Conservation (phyloP, 1,284 basidiomycete genomes). For the Ceratobasidium sp. region DNA sequence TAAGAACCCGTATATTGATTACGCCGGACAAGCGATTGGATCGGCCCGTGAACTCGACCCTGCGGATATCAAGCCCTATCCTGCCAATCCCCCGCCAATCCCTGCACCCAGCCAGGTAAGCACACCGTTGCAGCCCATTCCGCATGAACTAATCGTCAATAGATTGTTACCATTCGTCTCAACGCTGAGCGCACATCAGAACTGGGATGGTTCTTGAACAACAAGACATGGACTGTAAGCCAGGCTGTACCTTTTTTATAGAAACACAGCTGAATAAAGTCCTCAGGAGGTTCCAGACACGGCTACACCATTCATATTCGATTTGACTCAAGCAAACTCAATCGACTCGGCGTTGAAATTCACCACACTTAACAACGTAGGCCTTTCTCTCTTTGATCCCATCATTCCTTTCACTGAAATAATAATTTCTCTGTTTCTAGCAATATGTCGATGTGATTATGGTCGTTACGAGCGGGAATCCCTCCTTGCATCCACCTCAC, state of each 20-base stretch:
- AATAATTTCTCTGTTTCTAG: not conserved
- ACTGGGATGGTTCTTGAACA: constrained; percentile 33
- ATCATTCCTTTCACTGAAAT: not conserved
- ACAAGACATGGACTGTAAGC: constrained; percentile 15
- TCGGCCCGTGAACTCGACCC: constrained; percentile 21
- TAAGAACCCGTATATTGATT: constrained; percentile 33
- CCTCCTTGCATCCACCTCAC: constrained; percentile 11
- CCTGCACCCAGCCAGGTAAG: constrained; percentile 16
- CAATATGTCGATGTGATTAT: constrained; percentile 39
- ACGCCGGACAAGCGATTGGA: constrained; percentile 25
- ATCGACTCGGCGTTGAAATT: constrained; percentile 21
- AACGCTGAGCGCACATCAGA: constrained; percentile 29
- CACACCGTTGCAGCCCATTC: not conserved
- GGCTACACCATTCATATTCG: not conserved
- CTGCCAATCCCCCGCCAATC: constrained; percentile 9
- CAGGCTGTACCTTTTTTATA: not conserved
- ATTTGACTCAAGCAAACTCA: not conserved
- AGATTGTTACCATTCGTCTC: constrained; percentile 28
- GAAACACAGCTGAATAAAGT: not conserved
- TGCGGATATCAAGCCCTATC: constrained; percentile 20
- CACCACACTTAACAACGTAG: constrained; percentile 13
- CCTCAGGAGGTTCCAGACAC: constrained; percentile 9
- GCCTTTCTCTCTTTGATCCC: not conserved
- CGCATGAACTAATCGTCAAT: not conserved
- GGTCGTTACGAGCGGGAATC: constrained; percentile 27